Base-by-base conservation (phyloP, 2,329 filamentous ascomycete species). In the Paraconiothyrium sp. region DNA sequence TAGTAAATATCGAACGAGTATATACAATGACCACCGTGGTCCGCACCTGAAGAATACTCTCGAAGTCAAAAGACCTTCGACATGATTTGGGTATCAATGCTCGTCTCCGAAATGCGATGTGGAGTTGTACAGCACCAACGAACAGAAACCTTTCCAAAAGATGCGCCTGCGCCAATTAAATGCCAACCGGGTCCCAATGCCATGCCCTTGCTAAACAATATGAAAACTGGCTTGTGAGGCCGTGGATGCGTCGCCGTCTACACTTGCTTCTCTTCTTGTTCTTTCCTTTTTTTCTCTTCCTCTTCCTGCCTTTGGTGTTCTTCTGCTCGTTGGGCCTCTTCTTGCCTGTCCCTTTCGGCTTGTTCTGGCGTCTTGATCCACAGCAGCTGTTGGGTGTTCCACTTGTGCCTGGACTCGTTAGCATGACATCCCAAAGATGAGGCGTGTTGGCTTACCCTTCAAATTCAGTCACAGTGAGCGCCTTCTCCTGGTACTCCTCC, bases 401-500 rank as follows among this genome's bases (percentile, higher is more conserved):
- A 91, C 37, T 76, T 78, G 72, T 91, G 89, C 24, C 89, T 90
- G 60, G 24, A 57, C 20, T 34, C 34, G 50, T 70, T 48, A 70
- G 62, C 30, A 44, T 52, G 43, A 10, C 4, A 41, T 4, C 34
- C 35, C 11, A 9, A 10, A 30, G 6, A 39, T 4, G 2, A 2
- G 1, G 22, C 54, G 52, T 22, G 30, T 27, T 20, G 39, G 4
- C 88, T 76, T 77, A 91, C 89, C 85, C 86, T 71, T 86, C 79
- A 79, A 85, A 90, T 57, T 87, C 80, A 1, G 89, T 90, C 2
- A 81, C 80, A 0, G 86, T 84, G 59, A 92, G 74, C 30, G 87
- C 86, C 78, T 84, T 87, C n/a, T 80, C 76, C 34, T 85, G 83
- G 69, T 92, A 92, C 79, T 92, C 90, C 34, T 87, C 84, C 3